phyloP scores from a whole-genome alignment of 2,329 filamentous ascomycete species.

The Aspergillus sp. region DNA sequence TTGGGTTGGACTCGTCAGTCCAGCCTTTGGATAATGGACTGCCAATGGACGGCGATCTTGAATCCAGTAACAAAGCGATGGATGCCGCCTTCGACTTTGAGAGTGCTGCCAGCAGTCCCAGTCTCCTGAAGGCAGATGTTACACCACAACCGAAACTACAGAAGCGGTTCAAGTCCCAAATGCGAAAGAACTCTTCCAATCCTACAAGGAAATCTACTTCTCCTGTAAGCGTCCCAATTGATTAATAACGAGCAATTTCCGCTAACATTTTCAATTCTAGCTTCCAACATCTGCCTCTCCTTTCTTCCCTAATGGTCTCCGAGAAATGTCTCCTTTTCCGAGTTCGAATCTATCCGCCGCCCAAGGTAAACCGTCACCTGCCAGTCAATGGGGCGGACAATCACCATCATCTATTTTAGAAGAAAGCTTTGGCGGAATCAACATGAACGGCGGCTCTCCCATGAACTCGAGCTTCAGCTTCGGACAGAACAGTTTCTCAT shows the following conservation, averaged over 20 bases:
- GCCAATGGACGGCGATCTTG: constrained; percentile 31
- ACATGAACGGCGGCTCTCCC: constrained; percentile 39
- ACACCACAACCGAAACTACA: constrained; percentile 17
- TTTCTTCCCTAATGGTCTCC: constrained; percentile 29
- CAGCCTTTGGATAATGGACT: constrained; percentile 27
- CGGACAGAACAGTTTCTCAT: constrained; percentile 24
- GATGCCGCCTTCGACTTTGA: constrained; percentile 45
- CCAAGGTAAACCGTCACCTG: constrained; percentile 24
- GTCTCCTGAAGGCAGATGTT: constrained; percentile 29
- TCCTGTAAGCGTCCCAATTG: constrained; percentile 19
- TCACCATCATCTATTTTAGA: constrained; percentile 40
- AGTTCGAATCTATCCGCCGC: constrained; percentile 20
- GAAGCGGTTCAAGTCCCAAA: constrained; percentile 19
- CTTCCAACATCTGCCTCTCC: constrained; percentile 18
- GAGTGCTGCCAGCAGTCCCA: constrained; percentile 42
- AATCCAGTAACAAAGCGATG: constrained; percentile 42
- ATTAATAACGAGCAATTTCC: constrained; percentile 1
- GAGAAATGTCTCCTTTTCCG: constrained; percentile 34
- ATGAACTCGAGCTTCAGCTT: constrained; percentile 34
- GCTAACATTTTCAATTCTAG: constrained; percentile 12
- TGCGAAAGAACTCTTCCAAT: constrained; percentile 20
- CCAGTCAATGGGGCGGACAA: constrained; percentile 33
- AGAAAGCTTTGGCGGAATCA: constrained; percentile 41
- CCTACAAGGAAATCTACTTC: constrained; percentile 18
- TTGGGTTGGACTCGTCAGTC: constrained; percentile 30